Evolutionary conservation across 2,329 filamentous ascomycete species (phyloP).

Genomic region (Hypoxylon sp.): DNA sequence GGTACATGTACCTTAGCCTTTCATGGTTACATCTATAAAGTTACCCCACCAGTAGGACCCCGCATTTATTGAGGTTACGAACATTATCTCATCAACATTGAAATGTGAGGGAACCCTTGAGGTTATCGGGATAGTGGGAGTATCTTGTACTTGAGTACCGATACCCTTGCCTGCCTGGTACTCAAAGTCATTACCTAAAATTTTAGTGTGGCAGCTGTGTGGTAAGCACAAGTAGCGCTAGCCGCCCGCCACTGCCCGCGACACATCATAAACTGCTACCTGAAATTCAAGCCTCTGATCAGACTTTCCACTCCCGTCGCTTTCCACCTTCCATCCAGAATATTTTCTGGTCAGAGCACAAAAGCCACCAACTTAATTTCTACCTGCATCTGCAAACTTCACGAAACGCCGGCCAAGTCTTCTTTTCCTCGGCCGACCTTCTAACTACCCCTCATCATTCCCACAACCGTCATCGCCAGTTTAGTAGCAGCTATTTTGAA

Average conservation of each 20-base stretch:
- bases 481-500: constrained; percentile 42
- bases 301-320: constrained; percentile 35
- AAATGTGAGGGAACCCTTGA: neutral
- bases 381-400: neutral
- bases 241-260: constrained; percentile 38
- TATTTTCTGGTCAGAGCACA: constrained; percentile 19
- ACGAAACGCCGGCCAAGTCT: neutral
- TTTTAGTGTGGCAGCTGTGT: constrained; percentile 18
- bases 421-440: constrained; percentile 8
- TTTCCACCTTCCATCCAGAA: constrained; percentile 33
- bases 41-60: constrained; percentile 35
- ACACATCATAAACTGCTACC: constrained; percentile 48
- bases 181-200: constrained; percentile 17
- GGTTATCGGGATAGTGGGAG: neutral
- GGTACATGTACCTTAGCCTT: too few species aligned
- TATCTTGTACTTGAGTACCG: neutral
- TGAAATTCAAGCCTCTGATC: constrained; percentile 42
- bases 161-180: too few species aligned
- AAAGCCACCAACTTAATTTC: constrained; percentile 13
- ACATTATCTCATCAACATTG: neutral
- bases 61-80: constrained; percentile 21
- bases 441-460: constrained; percentile 27
- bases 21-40: neutral
- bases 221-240: constrained; percentile 35
- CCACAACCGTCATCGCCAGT: constrained; percentile 32